Conservation (phyloP, 2,329 filamentous ascomycete species). For the Trichophyton equinum region DNA sequence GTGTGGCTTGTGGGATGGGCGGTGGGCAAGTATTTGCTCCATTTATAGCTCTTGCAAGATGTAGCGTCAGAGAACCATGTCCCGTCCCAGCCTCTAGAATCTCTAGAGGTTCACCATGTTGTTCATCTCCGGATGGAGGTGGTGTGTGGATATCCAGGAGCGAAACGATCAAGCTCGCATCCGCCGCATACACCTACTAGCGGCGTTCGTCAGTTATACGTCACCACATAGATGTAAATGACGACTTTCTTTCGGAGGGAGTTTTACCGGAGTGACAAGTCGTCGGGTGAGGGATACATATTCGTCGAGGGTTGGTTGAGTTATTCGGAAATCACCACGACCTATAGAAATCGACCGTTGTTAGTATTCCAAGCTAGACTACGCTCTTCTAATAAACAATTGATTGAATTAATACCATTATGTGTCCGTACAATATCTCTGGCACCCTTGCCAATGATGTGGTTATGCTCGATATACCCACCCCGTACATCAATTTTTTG, state of each 20-base stretch:
- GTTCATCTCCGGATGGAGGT: conserved; percentile 21
- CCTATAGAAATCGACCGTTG: neutral
- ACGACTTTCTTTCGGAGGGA: neutral
- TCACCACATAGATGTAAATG: neutral
- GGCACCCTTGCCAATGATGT: conserved; percentile 51
- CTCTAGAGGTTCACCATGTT: conserved; percentile 43
- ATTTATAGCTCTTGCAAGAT: conserved; percentile 63
- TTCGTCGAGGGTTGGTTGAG: conserved; percentile 57
- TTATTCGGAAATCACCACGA: conserved; percentile 38
- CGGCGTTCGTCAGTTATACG: neutral
- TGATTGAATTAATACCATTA: conserved; percentile 27
- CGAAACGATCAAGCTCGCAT: conserved; percentile 62
- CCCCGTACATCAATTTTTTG: conserved; percentile 25
- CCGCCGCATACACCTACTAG: conserved; percentile 47
- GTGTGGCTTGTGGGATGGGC: conserved; percentile 26
- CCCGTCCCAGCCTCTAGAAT: conserved; percentile 77
- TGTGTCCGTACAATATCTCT: conserved; percentile 48
- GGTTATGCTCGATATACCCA: conserved; percentile 33
- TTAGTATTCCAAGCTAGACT: neutral
- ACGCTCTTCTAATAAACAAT: neutral
- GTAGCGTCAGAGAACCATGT: conserved; percentile 66
- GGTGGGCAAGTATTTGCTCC: conserved; percentile 52
- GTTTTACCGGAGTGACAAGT: conserved; percentile 59
- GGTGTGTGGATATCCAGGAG: conserved; percentile 60
- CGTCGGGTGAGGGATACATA: conserved; percentile 57